A percentile compares a stretch with the other conserved stretches of the same genome.
Evolutionary conservation across 1,284 basidiomycete species (phyloP).

Genomic region (Psilocybe mexicana): DNA sequence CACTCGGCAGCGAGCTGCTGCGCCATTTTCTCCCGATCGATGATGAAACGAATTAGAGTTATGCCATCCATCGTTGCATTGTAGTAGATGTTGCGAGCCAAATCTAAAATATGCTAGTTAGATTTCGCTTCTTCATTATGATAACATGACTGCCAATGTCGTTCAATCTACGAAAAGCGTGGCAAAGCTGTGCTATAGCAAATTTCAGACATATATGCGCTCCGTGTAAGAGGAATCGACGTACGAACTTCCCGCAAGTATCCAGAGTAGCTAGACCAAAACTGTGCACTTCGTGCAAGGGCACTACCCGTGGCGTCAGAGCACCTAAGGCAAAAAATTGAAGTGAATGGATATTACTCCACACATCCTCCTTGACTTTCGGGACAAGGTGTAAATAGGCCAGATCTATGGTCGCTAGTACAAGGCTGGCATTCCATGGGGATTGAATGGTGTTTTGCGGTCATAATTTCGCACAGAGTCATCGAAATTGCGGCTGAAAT

Average conservation of each 20-base stretch:
- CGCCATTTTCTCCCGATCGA: constrained; percentile 40
- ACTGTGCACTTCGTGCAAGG: constrained; percentile 72
- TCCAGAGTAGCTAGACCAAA: constrained; percentile 82
- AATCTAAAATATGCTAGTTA: constrained; percentile 42
- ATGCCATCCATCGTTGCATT: constrained; percentile 65
- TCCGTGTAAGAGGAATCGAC: constrained; percentile 26
- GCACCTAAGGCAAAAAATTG: not conserved
- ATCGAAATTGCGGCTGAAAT: constrained; percentile 68
- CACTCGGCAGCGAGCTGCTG: constrained; percentile 11
- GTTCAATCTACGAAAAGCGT: constrained; percentile 68
- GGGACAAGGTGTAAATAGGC: constrained; percentile 13
- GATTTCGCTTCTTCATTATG: constrained; percentile 2
- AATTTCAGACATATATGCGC: constrained; percentile 13
- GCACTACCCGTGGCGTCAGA: constrained; percentile 45
- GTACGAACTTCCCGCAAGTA: constrained; percentile 75
- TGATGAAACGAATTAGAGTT: constrained; percentile 47
- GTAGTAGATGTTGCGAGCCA: constrained; percentile 64
- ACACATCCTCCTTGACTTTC: constrained; percentile 49
- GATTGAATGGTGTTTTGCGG: constrained; percentile 61
- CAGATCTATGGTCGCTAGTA: constrained; percentile 18
- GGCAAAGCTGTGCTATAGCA: constrained; percentile 64
- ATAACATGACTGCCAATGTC: constrained; percentile 55
- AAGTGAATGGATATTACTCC: constrained; percentile 42
- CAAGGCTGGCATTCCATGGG: constrained; percentile 66
- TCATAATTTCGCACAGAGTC: constrained; percentile 75